Evolutionary conservation across 768 basidiomycete genomes (phyloP).

Genomic region (Basidioascus undulatus): DNA sequence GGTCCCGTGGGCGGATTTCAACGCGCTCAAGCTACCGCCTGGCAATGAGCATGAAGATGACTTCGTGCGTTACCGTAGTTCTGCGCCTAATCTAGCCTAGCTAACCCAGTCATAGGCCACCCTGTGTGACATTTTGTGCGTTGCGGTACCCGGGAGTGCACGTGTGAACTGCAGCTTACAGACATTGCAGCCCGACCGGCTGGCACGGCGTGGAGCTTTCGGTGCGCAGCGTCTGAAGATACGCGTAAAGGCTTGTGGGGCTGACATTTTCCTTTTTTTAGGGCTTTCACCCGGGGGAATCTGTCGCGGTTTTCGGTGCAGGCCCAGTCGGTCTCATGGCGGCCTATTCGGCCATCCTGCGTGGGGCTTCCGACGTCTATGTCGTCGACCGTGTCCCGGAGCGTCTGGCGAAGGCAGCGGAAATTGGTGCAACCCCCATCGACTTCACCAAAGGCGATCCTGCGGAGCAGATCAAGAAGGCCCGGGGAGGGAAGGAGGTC

Average conservation of each 20-base stretch:
- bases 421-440: slow-evolving; percentile 29
- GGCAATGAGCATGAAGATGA: slow-evolving; percentile 33
- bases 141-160: neutral
- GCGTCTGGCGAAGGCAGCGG: slow-evolving; percentile 28
- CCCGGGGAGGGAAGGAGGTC: slow-evolving; percentile 5
- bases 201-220: slow-evolving; percentile 6
- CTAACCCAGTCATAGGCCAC: neutral
- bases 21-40: slow-evolving; percentile 28
- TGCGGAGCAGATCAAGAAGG: slow-evolving; percentile 10
- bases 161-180: neutral
- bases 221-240: neutral
- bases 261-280: too few species aligned
- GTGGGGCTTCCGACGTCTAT: slow-evolving; percentile 30
- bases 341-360: slow-evolving; percentile 29
- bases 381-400: slow-evolving; percentile 34
- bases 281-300: slow-evolving; percentile 22
- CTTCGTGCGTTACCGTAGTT: slow-evolving; percentile 29
- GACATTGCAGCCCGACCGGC: slow-evolving; percentile 5
- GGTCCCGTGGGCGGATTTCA: slow-evolving; percentile 36
- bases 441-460: slow-evolving; percentile 18
- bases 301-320: slow-evolving; percentile 30
- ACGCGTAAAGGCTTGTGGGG: neutral
- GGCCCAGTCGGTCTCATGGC: slow-evolving; percentile 33
- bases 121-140: too few species aligned
- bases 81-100: slow-evolving; percentile 35